Conservation (phyloP, 2,329 filamentous ascomycete species). For the Colletotrichum graminicola region DNA sequence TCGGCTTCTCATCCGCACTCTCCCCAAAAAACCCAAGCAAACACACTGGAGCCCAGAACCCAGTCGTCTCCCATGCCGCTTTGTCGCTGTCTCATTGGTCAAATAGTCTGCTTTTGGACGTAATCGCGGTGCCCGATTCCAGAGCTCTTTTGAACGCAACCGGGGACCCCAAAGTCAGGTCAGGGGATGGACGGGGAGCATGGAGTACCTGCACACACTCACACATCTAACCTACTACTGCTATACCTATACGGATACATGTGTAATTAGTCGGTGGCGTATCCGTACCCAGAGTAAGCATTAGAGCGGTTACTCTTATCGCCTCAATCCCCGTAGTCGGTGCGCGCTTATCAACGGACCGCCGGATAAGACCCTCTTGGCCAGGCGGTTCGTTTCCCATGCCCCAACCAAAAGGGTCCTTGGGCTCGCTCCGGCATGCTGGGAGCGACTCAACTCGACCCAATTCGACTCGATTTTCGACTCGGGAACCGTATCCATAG, state of each 20-base stretch:
- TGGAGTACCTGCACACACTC: neutral
- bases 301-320: slow-evolving; percentile 8
- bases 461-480: neutral
- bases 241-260: too few species aligned
- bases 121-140: slow-evolving; percentile 6
- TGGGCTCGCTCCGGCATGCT: neutral
- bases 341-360: slow-evolving; percentile 33
- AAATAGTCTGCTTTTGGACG: slow-evolving; percentile 22
- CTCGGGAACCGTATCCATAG: slow-evolving; percentile 8
- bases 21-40: neutral
- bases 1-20: slow-evolving; percentile 29
- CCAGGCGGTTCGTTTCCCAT: neutral
- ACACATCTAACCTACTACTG: neutral
- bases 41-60: neutral
- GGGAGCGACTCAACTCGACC: neutral
- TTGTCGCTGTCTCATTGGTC: slow-evolving; percentile 6
- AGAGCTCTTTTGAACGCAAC: slow-evolving; percentile 1
- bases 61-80: neutral
- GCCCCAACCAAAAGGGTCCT: slow-evolving; percentile 17
- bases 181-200: slow-evolving; percentile 29
- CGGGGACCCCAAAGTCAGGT: slow-evolving; percentile 5
- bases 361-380: slow-evolving; percentile 21
- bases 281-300: neutral
- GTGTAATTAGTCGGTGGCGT: neutral
- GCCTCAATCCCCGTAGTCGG: slow-evolving; percentile 2